Conservation (phyloP, 2,329 filamentous ascomycete genomes). For the Penicillium sp. region DNA sequence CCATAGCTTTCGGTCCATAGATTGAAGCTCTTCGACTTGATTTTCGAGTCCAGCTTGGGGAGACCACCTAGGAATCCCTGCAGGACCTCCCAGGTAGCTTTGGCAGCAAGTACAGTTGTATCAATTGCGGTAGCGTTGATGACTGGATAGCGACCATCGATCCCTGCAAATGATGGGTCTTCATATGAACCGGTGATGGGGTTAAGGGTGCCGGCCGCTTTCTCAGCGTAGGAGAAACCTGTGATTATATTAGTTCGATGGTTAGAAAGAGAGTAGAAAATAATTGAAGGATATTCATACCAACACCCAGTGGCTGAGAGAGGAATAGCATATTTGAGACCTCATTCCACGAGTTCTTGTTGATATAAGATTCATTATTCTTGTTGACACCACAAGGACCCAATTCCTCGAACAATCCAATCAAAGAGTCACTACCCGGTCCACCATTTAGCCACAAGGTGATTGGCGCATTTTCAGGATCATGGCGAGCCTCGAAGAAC, state of each 20-base stretch:
- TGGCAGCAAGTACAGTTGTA: slow-evolving; percentile 58
- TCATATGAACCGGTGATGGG: slow-evolving; percentile 48
- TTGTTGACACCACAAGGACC: slow-evolving; percentile 48
- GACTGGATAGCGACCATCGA: slow-evolving; percentile 50
- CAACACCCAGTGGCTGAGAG: slow-evolving; percentile 60
- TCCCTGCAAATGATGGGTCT: slow-evolving; percentile 44
- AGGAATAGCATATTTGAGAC: slow-evolving; percentile 62
- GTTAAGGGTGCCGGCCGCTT: slow-evolving; percentile 44
- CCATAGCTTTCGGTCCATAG: slow-evolving; percentile 59
- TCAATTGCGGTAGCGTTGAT: slow-evolving; percentile 52
- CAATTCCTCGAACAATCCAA: slow-evolving; percentile 45
- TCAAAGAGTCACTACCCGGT: slow-evolving; percentile 44
- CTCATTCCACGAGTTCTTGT: slow-evolving; percentile 62
- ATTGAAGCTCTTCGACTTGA: slow-evolving; percentile 56
- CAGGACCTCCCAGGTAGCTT: slow-evolving; percentile 56
- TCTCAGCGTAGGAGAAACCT: slow-evolving; percentile 39
- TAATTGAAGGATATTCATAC: slow-evolving; percentile 32
- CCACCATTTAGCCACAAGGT: slow-evolving; percentile 47
- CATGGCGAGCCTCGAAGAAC: slow-evolving; percentile 58
- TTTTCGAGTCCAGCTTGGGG: slow-evolving; percentile 49
- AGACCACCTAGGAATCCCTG: slow-evolving; percentile 56
- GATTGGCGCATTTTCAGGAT: slow-evolving; percentile 47
- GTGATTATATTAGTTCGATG: not conserved
- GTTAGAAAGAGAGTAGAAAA: not conserved
- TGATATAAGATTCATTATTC: slow-evolving; percentile 48